Evolutionary conservation across 1,284 basidiomycete genomes (phyloP).

Genomic region (Boletus mariae): DNA sequence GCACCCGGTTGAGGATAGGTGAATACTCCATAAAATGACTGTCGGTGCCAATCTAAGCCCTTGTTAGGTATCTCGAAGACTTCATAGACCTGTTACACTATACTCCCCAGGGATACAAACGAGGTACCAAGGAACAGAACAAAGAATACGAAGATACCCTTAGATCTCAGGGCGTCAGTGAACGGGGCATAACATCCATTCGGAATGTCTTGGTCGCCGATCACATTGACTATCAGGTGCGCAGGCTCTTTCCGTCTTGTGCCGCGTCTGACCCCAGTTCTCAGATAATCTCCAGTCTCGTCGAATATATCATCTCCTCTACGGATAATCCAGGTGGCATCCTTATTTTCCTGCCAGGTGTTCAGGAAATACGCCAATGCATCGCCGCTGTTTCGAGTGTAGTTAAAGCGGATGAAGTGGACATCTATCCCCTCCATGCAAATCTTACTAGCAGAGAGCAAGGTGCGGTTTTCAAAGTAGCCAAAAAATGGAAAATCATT

Average conservation of each 20-base stretch:
- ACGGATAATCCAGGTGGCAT: slow-evolving; percentile 58
- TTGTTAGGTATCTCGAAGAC: slow-evolving; percentile 77
- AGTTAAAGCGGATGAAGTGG: slow-evolving; percentile 38
- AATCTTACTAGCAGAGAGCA: slow-evolving; percentile 88
- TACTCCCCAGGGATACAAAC: slow-evolving; percentile 35
- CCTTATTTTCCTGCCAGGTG: slow-evolving; percentile 86
- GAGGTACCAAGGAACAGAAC: slow-evolving; percentile 36
- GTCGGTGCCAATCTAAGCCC: not conserved
- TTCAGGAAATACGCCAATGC: slow-evolving; percentile 83
- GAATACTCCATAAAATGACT: slow-evolving; percentile 21
- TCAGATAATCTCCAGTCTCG: slow-evolving; percentile 66
- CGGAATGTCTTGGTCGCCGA: slow-evolving; percentile 62
- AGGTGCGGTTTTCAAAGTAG: slow-evolving; percentile 69
- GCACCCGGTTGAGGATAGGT: slow-evolving; percentile 77
- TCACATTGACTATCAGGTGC: slow-evolving; percentile 72
- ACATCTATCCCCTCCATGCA: slow-evolving; percentile 84
- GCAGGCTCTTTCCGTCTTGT: slow-evolving; percentile 5
- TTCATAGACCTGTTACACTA: slow-evolving; percentile 56
- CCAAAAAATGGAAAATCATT: slow-evolving; percentile 78
- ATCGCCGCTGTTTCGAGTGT: slow-evolving; percentile 60
- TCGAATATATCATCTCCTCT: slow-evolving; percentile 61
- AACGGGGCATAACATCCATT: slow-evolving; percentile 52
- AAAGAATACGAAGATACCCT: slow-evolving; percentile 54
- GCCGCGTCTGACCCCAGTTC: not conserved
- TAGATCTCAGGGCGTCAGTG: slow-evolving; percentile 50